Evolutionary conservation across 2,329 filamentous ascomycete genomes (phyloP).

Genomic region (Epichloe baconii): DNA sequence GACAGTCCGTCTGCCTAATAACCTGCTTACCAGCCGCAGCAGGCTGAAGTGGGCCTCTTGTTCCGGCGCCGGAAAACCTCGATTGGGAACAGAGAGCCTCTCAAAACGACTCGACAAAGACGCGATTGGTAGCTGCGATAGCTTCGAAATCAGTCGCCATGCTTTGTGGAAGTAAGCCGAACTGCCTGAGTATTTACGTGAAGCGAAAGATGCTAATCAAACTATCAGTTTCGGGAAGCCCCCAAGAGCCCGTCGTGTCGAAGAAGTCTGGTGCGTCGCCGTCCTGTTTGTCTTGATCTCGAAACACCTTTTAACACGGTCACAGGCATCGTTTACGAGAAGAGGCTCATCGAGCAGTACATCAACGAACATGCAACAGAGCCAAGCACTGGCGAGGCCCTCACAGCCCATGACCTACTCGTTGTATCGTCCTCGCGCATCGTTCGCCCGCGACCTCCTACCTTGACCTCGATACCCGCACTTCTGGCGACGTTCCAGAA

Average conservation of each 20-base stretch:
- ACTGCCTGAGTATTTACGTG: too few species aligned
- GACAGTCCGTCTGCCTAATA: neutral
- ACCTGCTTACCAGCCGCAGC: neutral
- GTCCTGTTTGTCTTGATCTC: neutral
- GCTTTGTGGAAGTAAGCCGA: constrained; percentile 34
- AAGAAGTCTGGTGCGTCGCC: constrained; percentile 68
- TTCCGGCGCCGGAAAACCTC: constrained; percentile 12
- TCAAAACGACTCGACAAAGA: constrained; percentile 5
- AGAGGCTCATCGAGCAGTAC: constrained; percentile 87
- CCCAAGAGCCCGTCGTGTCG: constrained; percentile 87
- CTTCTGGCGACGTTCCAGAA: constrained; percentile 92
- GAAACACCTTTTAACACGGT: neutral
- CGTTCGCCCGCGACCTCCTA: constrained; percentile 80
- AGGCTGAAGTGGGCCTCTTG: constrained; percentile 1
- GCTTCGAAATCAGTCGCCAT: constrained; percentile 23
- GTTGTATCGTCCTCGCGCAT: constrained; percentile 72
- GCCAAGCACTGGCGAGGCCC: constrained; percentile 75
- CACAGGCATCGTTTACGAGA: constrained; percentile 80
- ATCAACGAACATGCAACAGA: constrained; percentile 89
- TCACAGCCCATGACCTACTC: constrained; percentile 73
- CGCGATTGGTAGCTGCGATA: constrained; percentile 9
- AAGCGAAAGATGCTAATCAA: neutral
- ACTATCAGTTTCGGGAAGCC: constrained; percentile 81
- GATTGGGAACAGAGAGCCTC: constrained; percentile 5
- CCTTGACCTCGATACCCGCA: constrained; percentile 89